Evolutionary conservation across 352 stramenopile genomes (phyloP).

Genomic region (Thalassiosira exigua): DNA sequence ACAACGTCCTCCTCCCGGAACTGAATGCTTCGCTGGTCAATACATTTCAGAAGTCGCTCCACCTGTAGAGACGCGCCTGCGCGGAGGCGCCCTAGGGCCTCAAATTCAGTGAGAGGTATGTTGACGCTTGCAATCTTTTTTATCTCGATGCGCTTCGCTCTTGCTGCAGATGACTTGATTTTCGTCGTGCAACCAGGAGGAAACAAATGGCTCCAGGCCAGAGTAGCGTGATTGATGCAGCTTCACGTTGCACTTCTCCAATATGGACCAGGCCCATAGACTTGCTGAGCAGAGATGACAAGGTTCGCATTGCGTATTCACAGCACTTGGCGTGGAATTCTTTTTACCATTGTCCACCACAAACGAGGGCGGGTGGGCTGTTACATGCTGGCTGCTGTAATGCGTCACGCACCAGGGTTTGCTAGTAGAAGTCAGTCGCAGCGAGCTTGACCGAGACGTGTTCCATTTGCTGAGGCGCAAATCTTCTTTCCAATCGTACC

Average conservation of each 20-base stretch:
- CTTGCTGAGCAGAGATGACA: too few relatives aligned
- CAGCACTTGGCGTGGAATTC: constrained; percentile 12
- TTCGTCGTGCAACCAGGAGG: constrained; percentile 14
- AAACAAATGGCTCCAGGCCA: constrained; percentile 4
- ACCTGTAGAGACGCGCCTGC: constrained; percentile 11
- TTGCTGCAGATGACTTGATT: constrained; percentile 25
- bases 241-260: neutral
- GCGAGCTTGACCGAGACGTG: neutral
- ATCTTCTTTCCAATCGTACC: constrained; percentile 24
- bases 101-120: constrained; percentile 19
- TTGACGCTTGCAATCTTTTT: constrained; percentile 16
- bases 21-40: constrained; percentile 9
- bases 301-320: too few relatives aligned
- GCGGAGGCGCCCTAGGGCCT: constrained; percentile 13
- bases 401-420: constrained; percentile 14
- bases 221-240: constrained; percentile 15
- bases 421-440: constrained; percentile 7
- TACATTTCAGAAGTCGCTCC: constrained; percentile 16
- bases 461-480: neutral
- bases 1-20: constrained; percentile 18
- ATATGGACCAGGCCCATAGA: constrained; percentile 20
- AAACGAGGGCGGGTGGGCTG: constrained; percentile 5
- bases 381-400: constrained; percentile 19
- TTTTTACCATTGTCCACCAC: constrained; percentile 24
- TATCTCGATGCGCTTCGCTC: constrained; percentile 20